Base-by-base conservation (phyloP, 2,329 filamentous ascomycete species). In the Didymella pomorum region DNA sequence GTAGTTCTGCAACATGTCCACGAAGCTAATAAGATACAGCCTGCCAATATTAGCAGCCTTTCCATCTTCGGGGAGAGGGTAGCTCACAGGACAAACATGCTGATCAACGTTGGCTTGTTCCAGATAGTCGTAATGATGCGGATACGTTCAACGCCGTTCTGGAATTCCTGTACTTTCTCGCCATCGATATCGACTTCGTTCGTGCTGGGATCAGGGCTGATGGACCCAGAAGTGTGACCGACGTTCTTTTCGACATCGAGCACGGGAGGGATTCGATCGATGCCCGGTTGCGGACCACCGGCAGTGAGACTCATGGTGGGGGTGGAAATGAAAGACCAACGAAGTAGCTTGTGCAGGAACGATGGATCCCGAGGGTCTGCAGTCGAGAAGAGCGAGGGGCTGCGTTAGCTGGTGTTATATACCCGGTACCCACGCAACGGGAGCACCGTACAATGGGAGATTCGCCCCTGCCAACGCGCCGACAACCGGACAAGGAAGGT, bases 21-120 rank as follows among this genome's bases (percentile, higher is more conserved):
- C 79, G 54, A 84, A 80, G 43, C 79, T 78, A 61, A 82, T 77
- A 2, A 82, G 59, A 61, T 79, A 83, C 41, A 84, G 76, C 33
- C 79, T 81, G 43, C 35, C 9, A 21, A 28, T 31, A 14, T 49
- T 26, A 46, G 4, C 11, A 31, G 18, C 14, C 2, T 25, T 37
- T 12, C 5, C 37, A 46, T 1, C 9, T 20, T 5, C 10, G 5
- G 10, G 0, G 7, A 26, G 5, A 11, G 9, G n/a, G 10, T 7
- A 10, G 63, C 75, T 63, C 62, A 80, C 78, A 77, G 68, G 42
- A 71, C 64, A 53, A 78, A 79, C 58, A 76, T 76, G 37, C 62
- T 57, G n/a, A 74, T 70, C 16, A 80, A 64, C 1, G 74, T 72
- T 45, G 69, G 68, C 58, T 72, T 76, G 46, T 65, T 70, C 79